Percentiles rank a stretch among this genome's conserved stretches.
phyloP scores from a whole-genome alignment of 2,329 filamentous ascomycete genomes.

The Uncinocarpus reesii region DNA sequence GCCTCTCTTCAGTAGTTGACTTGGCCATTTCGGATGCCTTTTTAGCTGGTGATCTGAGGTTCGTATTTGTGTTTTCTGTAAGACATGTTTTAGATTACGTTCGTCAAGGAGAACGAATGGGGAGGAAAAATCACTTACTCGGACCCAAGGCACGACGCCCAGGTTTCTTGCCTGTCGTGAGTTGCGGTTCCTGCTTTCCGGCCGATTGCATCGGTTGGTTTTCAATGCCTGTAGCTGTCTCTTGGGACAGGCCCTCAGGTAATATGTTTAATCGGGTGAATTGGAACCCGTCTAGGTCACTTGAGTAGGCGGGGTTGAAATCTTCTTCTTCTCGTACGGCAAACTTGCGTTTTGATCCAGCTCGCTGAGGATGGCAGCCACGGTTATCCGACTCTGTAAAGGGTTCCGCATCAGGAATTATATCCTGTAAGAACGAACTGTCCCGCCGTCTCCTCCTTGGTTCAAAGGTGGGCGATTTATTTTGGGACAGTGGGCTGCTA shows the following conservation, averaged over 20 bases:
- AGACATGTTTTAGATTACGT: constrained; percentile 4
- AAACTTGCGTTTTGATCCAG: constrained; percentile 49
- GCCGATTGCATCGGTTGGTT: constrained; percentile 5
- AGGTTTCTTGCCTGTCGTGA: constrained; percentile 11
- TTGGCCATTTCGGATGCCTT: constrained; percentile 10
- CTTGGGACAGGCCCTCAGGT: neutral
- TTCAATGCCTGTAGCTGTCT: constrained; percentile 6
- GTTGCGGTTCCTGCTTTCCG: constrained; percentile 13
- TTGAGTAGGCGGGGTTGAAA: neutral
- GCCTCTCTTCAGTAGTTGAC: constrained; percentile 2
- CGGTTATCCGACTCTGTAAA: constrained; percentile 15
- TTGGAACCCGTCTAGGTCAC: constrained; percentile 34
- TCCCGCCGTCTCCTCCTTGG: constrained; percentile 45
- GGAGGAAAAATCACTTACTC: constrained; percentile 27
- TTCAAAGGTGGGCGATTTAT: constrained; percentile 20
- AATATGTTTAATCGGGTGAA: constrained; percentile 33
- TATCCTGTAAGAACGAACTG: constrained; percentile 37
- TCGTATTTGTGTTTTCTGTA: constrained; percentile 43
- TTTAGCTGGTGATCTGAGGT: constrained; percentile 28
- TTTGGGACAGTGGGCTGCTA: neutral
- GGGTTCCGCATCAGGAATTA: constrained; percentile 12
- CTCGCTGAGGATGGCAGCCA: constrained; percentile 26
- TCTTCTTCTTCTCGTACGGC: constrained; percentile 44
- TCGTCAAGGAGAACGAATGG: neutral
- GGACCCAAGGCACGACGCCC: constrained; percentile 27